A percentile compares a stretch with the other conserved stretches of the same genome.
phyloP scores from a whole-genome alignment of 257 asterid species.

The Solanum ossicruentum region DNA sequence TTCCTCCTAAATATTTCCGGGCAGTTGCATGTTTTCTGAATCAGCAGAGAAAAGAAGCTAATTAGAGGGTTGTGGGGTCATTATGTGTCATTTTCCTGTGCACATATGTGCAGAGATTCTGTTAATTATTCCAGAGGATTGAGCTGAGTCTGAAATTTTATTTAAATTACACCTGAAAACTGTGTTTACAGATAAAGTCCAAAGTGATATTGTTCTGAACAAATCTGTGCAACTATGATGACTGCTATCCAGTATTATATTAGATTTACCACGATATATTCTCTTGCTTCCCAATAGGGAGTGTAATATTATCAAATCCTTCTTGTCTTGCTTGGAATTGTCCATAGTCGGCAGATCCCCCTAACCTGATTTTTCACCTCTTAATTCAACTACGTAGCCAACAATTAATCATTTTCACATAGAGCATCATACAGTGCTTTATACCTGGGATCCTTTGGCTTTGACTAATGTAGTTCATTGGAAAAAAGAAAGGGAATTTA shows the following conservation, averaged over 20 bases:
- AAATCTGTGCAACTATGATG: not conserved
- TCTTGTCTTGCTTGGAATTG: not conserved
- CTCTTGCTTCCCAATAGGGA: not conserved
- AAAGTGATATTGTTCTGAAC: not conserved
- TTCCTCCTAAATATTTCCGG: not conserved
- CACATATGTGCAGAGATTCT: not conserved
- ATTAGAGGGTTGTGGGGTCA: not conserved
- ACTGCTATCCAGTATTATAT: not conserved
- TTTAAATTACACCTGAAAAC: not conserved
- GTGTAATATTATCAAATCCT: not conserved
- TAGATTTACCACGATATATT: not conserved
- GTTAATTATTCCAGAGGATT: not conserved
- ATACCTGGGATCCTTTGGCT: not conserved
- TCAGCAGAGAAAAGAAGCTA: not conserved
- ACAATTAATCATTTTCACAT: not conserved
- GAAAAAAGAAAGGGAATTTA: not conserved
- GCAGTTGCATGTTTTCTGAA: not conserved
- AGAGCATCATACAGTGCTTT: not conserved
- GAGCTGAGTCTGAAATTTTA: not conserved
- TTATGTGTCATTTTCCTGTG: not conserved
- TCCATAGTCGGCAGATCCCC: not conserved
- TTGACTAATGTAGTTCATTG: not conserved
- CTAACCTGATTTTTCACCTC: not conserved
- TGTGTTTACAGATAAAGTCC: not conserved
- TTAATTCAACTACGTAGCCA: not conserved